These are phyloP conservation scores for Inonotus obliquus DNA, from an alignment of 1,284 basidiomycete species.

Conservation along the genomic window DNA sequence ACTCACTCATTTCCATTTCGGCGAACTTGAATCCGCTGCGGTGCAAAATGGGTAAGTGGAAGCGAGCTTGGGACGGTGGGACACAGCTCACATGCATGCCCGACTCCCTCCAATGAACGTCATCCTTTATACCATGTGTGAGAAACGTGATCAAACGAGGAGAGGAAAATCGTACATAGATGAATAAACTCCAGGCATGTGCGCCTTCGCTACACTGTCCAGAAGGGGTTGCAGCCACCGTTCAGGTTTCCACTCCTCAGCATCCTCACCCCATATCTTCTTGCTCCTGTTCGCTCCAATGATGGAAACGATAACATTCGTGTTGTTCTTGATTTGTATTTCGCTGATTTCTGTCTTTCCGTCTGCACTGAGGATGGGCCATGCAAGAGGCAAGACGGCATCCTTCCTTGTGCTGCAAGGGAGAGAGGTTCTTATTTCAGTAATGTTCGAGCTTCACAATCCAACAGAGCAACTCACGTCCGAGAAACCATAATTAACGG, in stretches of 20 bases:
- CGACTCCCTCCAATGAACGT: conserved; percentile 19
- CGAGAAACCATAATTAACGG: conserved; percentile 26
- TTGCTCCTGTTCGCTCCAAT: conserved; percentile 8
- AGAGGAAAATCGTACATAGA: conserved; percentile 5
- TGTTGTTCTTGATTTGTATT: conserved; percentile 7
- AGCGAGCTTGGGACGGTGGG: neutral
- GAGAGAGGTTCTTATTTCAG: neutral
- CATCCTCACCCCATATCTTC: conserved; percentile 17
- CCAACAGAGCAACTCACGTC: conserved; percentile 14
- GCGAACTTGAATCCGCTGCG: conserved; percentile 18
- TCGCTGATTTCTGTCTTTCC: conserved; percentile 12
- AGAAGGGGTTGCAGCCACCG: conserved; percentile 12
- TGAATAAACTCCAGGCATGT: conserved; percentile 14
- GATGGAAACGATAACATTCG: conserved; percentile 10
- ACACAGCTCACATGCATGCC: conserved; percentile 15
- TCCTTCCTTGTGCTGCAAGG: conserved; percentile 6
- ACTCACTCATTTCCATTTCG: conserved; percentile 19
- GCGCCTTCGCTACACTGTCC: conserved; percentile 7
- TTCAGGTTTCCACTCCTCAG: conserved; percentile 15
- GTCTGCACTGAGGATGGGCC: conserved; percentile 8
- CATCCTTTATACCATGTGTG: conserved; percentile 9
- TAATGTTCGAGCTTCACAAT: conserved; percentile 3
- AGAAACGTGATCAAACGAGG: neutral
- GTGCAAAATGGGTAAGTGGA: neutral
- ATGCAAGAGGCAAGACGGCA: conserved; percentile 8